Evolutionary conservation across 768 basidiomycete species (phyloP), one percentile per base, ranked within the genome.

Genomic region (Gloeopeniophorella convolvens): DNA sequence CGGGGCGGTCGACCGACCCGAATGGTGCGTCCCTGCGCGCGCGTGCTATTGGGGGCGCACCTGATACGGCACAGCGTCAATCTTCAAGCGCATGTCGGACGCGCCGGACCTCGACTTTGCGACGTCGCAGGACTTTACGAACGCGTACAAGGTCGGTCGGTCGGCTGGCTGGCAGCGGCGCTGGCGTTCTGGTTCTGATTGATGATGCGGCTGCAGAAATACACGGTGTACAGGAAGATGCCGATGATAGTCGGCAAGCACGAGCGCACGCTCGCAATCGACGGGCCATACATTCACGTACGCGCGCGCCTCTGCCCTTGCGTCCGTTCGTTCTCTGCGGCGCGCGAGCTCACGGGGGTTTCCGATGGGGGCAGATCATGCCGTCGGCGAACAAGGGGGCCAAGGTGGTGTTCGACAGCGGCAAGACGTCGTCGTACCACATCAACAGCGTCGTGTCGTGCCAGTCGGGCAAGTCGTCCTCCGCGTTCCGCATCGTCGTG

Each of bases 281-380:
- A 99, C 65, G 93, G 93, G 3, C 89, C 83, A 56, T 97, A 97
- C 60, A 82, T 96, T 30, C 89, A 93, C 63, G 89, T 91, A 51
- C 54, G 78, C 64, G 18, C 28, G 36, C 7, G 21, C 40, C 40
- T 46, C 2, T 45, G 13, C 21, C 13, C 21, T 36, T 12, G 28
- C 11, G 9, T 30, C 11, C 32, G 11, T 28, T 26, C 55, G 48
- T 27, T n/a, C n/a, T n/a, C n/a, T n/a, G n/a, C n/a, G n/a, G n/a
- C n/a, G n/a, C n/a, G n/a, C n/a, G n/a, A n/a, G n/a, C n/a, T n/a
- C n/a, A n/a, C n/a, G n/a, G n/a, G n/a, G n/a, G n/a, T n/a, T n/a
- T n/a, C n/a, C n/a, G 53, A 18, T 36, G 50, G 40, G 49, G 37
- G 5, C 61, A 91, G 91, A 91, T 93, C 64, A 89, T 94, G 82